Evolutionary conservation across 179 eudicot genomes (phyloP).

Genomic region (Drosera spatulata): DNA sequence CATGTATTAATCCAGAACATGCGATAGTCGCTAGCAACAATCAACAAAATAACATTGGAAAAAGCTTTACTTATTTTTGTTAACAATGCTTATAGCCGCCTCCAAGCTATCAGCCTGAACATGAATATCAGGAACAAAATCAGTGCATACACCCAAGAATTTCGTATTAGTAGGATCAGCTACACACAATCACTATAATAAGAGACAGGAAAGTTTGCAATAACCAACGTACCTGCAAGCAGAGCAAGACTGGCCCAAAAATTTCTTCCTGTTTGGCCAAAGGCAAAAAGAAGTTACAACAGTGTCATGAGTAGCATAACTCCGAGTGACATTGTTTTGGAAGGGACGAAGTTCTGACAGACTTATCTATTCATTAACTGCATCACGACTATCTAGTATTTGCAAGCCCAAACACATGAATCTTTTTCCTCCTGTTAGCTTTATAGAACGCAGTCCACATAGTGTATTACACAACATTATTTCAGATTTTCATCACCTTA

Average conservation of each 20-base stretch:
- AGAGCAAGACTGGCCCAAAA: slow-evolving; percentile 91
- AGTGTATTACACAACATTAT: no score
- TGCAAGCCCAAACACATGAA: no score
- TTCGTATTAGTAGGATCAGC: no score
- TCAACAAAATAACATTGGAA: not conserved
- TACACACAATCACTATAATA: not conserved
- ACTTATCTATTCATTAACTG: no score
- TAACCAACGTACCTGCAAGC: slow-evolving; percentile 58
- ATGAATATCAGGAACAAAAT: not conserved
- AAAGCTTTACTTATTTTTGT: slow-evolving; percentile 58
- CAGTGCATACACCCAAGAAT: not conserved
- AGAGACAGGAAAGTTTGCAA: not conserved
- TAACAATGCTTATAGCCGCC: slow-evolving; percentile 73
- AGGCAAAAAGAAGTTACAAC: not conserved
- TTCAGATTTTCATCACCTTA: no score
- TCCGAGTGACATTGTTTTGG: no score
- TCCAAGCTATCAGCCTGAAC: slow-evolving; percentile 84
- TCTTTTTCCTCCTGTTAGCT: no score
- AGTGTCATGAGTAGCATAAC: no score
- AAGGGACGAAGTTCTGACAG: no score
- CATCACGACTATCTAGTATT: no score
- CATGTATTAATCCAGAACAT: not conserved
- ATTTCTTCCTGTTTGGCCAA: slow-evolving; percentile 66
- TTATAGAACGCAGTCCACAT: no score
- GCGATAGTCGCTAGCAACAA: not conserved